Evolutionary conservation across 1,139 yeast species (phyloP).

Genomic region (Pichia sp.): DNA sequence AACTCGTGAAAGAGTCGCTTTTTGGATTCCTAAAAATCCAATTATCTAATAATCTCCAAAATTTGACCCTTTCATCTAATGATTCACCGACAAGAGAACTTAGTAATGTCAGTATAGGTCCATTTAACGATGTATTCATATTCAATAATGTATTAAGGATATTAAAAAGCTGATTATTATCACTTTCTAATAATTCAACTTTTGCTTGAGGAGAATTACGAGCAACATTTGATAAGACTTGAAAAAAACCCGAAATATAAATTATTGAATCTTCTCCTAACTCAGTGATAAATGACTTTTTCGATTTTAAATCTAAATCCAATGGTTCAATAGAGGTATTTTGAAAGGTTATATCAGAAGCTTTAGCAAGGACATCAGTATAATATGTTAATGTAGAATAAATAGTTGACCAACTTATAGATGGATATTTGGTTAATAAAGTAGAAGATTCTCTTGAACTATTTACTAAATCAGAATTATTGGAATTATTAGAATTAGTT

Average conservation of each 20-base stretch:
- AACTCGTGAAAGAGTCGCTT: conserved; percentile 16
- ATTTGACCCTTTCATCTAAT: conserved; percentile 37
- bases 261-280: conserved; percentile 79
- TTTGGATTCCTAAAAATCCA: conserved; percentile 54
- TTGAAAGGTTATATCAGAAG: conserved; percentile 2
- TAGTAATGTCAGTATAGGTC: conserved; percentile 47
- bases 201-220: conserved; percentile 37
- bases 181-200: conserved; percentile 31
- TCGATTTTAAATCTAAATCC: conserved; percentile 4
- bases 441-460: conserved; percentile 16
- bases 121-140: conserved; percentile 47
- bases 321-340: neutral
- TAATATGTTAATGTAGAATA: conserved; percentile 29
- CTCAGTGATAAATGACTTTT: conserved; percentile 36
- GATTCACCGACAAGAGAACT: conserved; percentile 46
- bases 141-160: conserved; percentile 42
- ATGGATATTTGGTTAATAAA: conserved; percentile 22
- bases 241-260: conserved; percentile 65
- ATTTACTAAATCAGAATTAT: conserved; percentile 8
- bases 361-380: conserved; percentile 16
- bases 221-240: conserved; percentile 46
- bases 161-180: conserved; percentile 29
- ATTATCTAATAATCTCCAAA: conserved; percentile 71
- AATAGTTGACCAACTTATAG: conserved; percentile 31
- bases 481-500: conserved; percentile 24